phyloP scores from a whole-genome alignment of 192 early-diverging fungal genomes.

The Linnemannia hyalina region DNA sequence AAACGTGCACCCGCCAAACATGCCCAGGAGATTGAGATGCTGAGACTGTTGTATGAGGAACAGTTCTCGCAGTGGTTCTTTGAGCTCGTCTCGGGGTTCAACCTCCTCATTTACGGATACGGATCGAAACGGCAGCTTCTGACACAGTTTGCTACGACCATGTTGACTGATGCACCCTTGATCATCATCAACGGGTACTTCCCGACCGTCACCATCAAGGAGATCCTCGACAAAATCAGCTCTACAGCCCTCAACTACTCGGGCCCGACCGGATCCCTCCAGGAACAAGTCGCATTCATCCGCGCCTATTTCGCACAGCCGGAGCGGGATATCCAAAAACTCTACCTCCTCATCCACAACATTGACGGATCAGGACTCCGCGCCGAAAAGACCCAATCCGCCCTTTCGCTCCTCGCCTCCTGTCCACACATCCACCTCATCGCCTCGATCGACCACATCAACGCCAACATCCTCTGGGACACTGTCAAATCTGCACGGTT shows the following conservation, averaged over 20 bases:
- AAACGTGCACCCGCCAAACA: conserved; percentile 71
- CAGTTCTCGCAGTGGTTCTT: conserved; percentile 92
- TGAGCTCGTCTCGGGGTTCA: conserved; percentile 87
- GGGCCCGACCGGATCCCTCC: conserved; percentile 63
- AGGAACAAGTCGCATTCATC: conserved; percentile 79
- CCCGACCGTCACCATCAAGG: conserved; percentile 79
- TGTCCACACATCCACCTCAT: conserved; percentile 79
- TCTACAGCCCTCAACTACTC: conserved; percentile 47
- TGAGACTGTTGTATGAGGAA: conserved; percentile 67
- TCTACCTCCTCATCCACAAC: conserved; percentile 90
- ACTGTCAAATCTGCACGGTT: conserved; percentile 73
- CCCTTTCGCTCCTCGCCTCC: conserved; percentile 77
- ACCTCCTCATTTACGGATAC: conserved; percentile 92
- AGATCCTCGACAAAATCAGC: conserved; percentile 76
- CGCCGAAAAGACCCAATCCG: conserved; percentile 72
- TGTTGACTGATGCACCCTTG: conserved; percentile 70
- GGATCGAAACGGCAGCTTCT: conserved; percentile 92
- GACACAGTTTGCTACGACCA: conserved; percentile 74
- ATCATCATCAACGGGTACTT: conserved; percentile 91
- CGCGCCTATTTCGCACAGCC: conserved; percentile 70
- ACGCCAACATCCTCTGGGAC: conserved; percentile 93
- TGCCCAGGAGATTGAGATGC: conserved; percentile 65
- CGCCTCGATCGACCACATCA: conserved; percentile 93
- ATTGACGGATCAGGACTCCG: conserved; percentile 88
- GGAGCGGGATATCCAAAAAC: conserved; percentile 57